These are phyloP conservation scores for Rhizophagus clarus DNA, from an alignment of 192 early-diverging fungal genomes.

Conservation along the genomic window DNA sequence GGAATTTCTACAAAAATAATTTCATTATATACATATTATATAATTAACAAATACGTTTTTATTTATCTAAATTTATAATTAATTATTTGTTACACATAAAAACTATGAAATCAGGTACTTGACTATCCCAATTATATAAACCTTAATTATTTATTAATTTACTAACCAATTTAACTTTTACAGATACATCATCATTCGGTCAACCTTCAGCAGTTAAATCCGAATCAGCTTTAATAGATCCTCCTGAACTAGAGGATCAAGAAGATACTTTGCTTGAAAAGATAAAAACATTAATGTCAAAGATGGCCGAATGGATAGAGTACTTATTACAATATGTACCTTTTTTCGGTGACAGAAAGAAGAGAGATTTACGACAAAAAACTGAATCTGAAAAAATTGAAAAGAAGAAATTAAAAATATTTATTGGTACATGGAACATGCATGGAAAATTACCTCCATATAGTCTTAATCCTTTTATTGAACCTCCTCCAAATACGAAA, in stretches of 20 bases:
- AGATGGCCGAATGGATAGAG: not conserved
- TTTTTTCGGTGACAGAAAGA: not conserved
- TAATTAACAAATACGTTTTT: too few relatives aligned
- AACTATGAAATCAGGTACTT: too few relatives aligned
- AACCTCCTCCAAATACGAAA: not conserved
- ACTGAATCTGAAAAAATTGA: not conserved
- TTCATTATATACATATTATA: too few relatives aligned
- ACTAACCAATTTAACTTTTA: too few relatives aligned
- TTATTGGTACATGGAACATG: constrained; percentile 64
- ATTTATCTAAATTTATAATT: too few relatives aligned
- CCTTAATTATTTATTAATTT: too few relatives aligned
- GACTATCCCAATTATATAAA: too few relatives aligned
- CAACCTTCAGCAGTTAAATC: not conserved
- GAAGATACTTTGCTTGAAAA: not conserved
- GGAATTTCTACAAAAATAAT: too few relatives aligned
- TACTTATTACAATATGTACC: not conserved
- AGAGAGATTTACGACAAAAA: not conserved
- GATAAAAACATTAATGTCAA: not conserved
- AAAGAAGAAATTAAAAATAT: constrained; percentile 51
- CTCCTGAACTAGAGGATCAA: not conserved
- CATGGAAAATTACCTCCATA: constrained; percentile 30
- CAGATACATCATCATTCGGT: too few relatives aligned
- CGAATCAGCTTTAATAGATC: not conserved
- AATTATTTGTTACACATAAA: too few relatives aligned
- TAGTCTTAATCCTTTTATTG: constrained; percentile 25